phyloP scores from a whole-genome alignment of 306 rosid genomes.

The Acacia crassicarpa region DNA sequence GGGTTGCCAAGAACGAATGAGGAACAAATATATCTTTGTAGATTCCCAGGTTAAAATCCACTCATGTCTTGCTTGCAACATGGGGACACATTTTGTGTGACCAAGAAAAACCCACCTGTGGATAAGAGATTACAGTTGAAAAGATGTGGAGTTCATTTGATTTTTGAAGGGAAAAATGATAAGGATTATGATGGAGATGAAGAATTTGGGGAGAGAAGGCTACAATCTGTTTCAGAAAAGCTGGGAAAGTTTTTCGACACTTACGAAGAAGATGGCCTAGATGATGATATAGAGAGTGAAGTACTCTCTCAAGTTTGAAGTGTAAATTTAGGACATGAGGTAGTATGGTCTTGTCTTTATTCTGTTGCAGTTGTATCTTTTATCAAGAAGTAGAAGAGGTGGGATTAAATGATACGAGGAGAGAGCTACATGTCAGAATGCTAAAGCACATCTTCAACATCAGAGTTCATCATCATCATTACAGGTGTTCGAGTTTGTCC shows the following conservation, averaged over 20 bases:
- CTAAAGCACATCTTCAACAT: not conserved
- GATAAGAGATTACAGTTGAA: constrained; percentile 50
- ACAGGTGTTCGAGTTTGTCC: not conserved
- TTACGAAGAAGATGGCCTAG: constrained; percentile 16
- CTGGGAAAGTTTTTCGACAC: constrained; percentile 46
- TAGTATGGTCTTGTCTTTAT: not conserved
- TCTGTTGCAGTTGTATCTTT: not conserved
- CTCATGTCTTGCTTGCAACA: constrained; percentile 39
- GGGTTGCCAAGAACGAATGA: constrained; percentile 55
- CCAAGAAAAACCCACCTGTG: constrained; percentile 33
- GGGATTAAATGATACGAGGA: no score
- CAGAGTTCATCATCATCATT: no score
- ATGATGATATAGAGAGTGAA: not conserved
- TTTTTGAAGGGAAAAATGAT: constrained; percentile 63
- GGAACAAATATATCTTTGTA: constrained; percentile 54
- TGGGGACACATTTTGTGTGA: constrained; percentile 46
- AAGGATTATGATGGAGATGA: constrained; percentile 59
- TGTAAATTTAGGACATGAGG: no score
- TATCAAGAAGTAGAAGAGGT: no score
- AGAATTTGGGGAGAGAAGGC: constrained; percentile 35
- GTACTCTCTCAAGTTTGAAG: no score
- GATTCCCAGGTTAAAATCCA: constrained; percentile 31
- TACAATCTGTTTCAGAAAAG: constrained; percentile 55
- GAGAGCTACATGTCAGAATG: not conserved
- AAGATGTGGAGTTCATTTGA: constrained; percentile 45